Base-by-base conservation (phyloP, 345 rosid genomes). In the Moricandia arvensis region DNA sequence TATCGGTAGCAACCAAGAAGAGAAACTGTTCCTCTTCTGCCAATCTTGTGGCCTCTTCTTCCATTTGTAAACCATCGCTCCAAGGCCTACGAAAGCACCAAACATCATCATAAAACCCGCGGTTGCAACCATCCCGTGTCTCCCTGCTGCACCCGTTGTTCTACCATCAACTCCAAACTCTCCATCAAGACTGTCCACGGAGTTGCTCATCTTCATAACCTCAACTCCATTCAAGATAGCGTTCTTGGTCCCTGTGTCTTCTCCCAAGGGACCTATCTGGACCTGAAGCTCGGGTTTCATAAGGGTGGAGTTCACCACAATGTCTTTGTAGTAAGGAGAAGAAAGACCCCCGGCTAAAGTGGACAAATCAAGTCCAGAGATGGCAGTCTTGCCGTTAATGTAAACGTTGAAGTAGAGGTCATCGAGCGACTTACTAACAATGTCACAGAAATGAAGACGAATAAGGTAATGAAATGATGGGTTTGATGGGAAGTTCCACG, bases 41-140 rank as follows among this genome's bases (percentile, higher is more conserved):
- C 96, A 90, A 80, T 90, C 93, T 68, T 88, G 88, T 11, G 96
- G 96, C 4, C 93, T 81, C 77, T 81, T 90, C 58, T 83, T 89
- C 96, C 93, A 88, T 49, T 75, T 90, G 37, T 86, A 74, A 58
- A 90, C 87, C 93, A 90, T 88, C 4, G 96, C 91, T 18, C 93
- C 93, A 31, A 90, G 87, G 8, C 96, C 96, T n/a, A 83, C 80
- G 59, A 90, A 85, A 2, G 96, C 96, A 2, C 96, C 96, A 57
- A 90, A 90, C 96, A 88, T 88, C 96, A 90, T 85, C 3, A 84
- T 88, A 17, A 90, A 88, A 0, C 96, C 96, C 0, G 88, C 93
- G 0, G 85, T 86, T 49, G 89, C 93, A 7, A 90, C 90, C 5
- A 86, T 63, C 8, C 83, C 81, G 1, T 77, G 83, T 34, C 58